phyloP scores from a whole-genome alignment of 176 grass and related monocot genomes.

The Carex pumila region DNA sequence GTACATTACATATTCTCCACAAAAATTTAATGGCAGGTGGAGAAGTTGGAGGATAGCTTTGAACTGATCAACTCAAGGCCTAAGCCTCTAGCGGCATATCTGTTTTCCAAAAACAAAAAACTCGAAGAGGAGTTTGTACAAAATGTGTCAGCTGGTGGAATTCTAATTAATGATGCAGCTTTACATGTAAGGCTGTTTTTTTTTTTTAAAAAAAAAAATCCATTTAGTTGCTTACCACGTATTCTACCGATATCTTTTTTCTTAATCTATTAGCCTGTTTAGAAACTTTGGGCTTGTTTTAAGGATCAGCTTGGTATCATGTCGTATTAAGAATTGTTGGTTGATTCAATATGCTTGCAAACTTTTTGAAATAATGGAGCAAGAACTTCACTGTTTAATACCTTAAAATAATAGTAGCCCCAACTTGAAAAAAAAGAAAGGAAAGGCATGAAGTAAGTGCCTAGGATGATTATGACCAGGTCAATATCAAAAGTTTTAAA shows the following conservation, averaged over 20 bases:
- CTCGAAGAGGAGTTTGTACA: slow-evolving; percentile 46
- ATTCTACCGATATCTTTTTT: background rate
- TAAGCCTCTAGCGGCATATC: slow-evolving; percentile 70
- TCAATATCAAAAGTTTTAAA: background rate
- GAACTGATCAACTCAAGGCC: slow-evolving; percentile 46
- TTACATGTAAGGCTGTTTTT: slow-evolving; percentile 36
- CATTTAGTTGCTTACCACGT: background rate
- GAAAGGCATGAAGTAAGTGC: background rate
- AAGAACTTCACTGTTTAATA: background rate
- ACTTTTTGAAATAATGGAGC: background rate
- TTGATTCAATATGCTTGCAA: background rate
- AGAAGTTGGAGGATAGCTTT: slow-evolving; percentile 86
- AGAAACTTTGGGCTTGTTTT: background rate
- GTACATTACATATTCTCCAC: background rate
- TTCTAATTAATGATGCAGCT: slow-evolving; percentile 66
- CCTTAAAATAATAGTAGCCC: background rate
- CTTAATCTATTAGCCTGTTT: background rate
- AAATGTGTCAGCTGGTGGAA: slow-evolving; percentile 68
- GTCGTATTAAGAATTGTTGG: background rate
- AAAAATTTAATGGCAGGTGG: slow-evolving; percentile 33
- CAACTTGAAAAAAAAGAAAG: background rate
- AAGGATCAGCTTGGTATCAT: background rate
- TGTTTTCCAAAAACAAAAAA: slow-evolving; percentile 57
- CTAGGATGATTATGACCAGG: background rate
- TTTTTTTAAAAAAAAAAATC: background rate